Conservation (phyloP, 2,329 filamentous ascomycete genomes). For the Ceratocystis diversiconidia region DNA sequence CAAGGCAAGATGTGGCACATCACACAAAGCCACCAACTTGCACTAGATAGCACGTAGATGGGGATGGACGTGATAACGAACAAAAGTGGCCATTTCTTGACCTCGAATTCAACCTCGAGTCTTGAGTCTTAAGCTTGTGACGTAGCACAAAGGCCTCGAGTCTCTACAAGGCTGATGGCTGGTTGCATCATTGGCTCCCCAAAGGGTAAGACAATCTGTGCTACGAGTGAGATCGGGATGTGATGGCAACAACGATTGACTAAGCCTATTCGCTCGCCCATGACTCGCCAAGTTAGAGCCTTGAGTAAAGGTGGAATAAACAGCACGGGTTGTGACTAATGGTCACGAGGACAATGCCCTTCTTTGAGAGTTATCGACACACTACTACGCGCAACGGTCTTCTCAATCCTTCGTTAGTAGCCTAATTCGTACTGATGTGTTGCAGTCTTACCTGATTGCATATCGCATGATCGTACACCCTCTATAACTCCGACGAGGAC, state of each 20-base stretch:
- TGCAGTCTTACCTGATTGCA: neutral
- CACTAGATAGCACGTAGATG: neutral
- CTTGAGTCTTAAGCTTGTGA: neutral
- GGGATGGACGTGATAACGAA: neutral
- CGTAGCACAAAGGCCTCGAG: neutral
- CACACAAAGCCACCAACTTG: neutral
- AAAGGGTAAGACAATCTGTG: neutral
- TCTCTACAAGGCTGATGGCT: neutral
- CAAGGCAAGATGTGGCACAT: neutral
- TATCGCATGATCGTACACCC: neutral
- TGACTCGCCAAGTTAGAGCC: neutral
- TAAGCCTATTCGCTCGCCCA: neutral
- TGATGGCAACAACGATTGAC: neutral
- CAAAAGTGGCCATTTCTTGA: neutral
- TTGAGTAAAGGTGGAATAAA: too few relatives aligned
- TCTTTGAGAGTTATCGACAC: too few relatives aligned
- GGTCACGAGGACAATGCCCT: too few relatives aligned
- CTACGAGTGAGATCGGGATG: neutral
- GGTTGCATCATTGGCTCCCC: neutral
- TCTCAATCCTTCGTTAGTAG: neutral
- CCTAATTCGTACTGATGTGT: neutral
- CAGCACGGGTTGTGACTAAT: too few relatives aligned
- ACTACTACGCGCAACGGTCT: too few relatives aligned
- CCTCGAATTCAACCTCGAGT: neutral
- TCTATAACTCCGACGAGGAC: neutral